These are phyloP conservation scores for Lecanicillium sp. DNA, from an alignment of 2,329 filamentous ascomycete species.

Conservation along the genomic window DNA sequence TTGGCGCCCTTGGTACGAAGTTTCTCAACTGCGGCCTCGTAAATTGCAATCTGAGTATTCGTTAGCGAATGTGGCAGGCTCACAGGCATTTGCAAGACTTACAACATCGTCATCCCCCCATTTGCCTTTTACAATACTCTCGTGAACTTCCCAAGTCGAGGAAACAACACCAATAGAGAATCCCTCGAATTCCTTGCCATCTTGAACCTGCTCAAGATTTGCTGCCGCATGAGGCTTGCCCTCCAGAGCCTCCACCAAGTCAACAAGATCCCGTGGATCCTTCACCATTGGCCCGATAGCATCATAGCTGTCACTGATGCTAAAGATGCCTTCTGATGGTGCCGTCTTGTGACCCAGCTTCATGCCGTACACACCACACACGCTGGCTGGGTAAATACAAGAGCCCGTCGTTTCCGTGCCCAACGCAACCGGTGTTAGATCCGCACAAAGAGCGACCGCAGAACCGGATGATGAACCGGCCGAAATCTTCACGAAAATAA, in stretches of 20 bases:
- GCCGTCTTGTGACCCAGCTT: conserved; percentile 3
- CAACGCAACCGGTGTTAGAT: conserved; percentile 5
- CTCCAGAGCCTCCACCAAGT: conserved; percentile 1
- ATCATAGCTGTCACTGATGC: conserved; percentile 5
- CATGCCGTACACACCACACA: conserved; percentile 6
- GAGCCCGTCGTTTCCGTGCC: conserved; percentile 5
- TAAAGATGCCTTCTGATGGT: conserved; percentile 6
- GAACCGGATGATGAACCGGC: conserved; percentile 8
- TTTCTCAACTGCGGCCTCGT: conserved; percentile 1
- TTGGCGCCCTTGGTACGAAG: background rate
- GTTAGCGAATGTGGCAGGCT: background rate
- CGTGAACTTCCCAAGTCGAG: conserved; percentile 4
- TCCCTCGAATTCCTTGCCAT: background rate
- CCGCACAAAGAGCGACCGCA: conserved; percentile 6
- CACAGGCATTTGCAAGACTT: background rate
- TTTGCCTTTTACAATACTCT: conserved; percentile 2
- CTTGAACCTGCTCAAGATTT: background rate
- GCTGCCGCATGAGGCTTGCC: too few species aligned
- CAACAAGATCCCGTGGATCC: conserved; percentile 1
- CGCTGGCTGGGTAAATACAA: conserved; percentile 5
- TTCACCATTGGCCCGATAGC: conserved; percentile 5
- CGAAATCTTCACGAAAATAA: too few species aligned
- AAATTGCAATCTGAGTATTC: conserved; percentile 1
- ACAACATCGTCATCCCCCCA: conserved; percentile 3
- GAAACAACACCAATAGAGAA: conserved; percentile 1